These are phyloP conservation scores for Furcasterigmium sp. DNA, from an alignment of 2,329 filamentous ascomycete genomes.

Conservation along the genomic window DNA sequence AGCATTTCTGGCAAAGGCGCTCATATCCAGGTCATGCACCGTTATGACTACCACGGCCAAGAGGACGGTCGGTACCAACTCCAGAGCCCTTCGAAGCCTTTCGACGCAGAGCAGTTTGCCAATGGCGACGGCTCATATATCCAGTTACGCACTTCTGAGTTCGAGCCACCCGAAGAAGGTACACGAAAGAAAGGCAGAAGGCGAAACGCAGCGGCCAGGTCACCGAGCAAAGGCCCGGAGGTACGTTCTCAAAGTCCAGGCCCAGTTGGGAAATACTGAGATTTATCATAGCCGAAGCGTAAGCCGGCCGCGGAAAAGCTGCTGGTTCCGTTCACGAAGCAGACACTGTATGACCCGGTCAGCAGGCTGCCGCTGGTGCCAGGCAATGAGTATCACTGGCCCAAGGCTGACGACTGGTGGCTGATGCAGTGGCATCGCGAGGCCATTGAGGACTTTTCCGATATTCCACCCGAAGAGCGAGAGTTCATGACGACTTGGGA, in stretches of 20 bases:
- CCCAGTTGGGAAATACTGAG: background rate
- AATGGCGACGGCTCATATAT: constrained; percentile 42
- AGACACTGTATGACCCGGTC: constrained; percentile 51
- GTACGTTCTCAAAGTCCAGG: too few relatives aligned
- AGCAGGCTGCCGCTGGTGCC: constrained; percentile 47
- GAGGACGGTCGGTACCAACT: constrained; percentile 24
- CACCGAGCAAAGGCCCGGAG: background rate
- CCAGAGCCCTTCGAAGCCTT: constrained; percentile 32
- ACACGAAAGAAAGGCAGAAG: background rate
- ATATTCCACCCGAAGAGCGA: constrained; percentile 48
- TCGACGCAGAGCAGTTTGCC: constrained; percentile 38
- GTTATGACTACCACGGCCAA: constrained; percentile 15
- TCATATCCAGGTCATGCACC: constrained; percentile 32
- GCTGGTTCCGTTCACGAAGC: constrained; percentile 42
- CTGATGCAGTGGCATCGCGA: constrained; percentile 55
- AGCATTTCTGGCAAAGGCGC: constrained; percentile 29
- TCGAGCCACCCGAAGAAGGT: constrained; percentile 13
- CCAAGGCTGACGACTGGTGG: constrained; percentile 45
- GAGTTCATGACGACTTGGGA: constrained; percentile 57
- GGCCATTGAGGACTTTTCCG: constrained; percentile 50
- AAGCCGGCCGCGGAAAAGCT: constrained; percentile 11
- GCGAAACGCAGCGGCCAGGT: background rate
- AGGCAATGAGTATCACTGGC: constrained; percentile 37
- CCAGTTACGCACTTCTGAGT: constrained; percentile 31
- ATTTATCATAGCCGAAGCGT: background rate